Base-by-base conservation (phyloP, 2,329 filamentous ascomycete species). In the Ophiostoma ips region DNA sequence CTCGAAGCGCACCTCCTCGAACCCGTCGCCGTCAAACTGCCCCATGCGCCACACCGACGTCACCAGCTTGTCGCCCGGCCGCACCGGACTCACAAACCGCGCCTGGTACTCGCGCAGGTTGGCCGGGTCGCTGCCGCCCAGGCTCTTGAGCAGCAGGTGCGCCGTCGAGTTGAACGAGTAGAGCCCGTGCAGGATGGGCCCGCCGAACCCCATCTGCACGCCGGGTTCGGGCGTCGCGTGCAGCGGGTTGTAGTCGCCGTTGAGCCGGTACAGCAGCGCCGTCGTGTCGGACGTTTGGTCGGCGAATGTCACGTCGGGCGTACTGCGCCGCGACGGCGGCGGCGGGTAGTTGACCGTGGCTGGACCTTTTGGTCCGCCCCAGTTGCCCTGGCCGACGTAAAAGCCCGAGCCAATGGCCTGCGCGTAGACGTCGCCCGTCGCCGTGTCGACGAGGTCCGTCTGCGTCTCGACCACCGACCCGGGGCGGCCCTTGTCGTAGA, bases 221-320 rank as follows among this genome's bases (percentile, higher is more conserved):
- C 87, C 87, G 0, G 87, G 86, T 67, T 87, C 85, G 12, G 87
- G 87, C 16, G 84, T 85, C 7, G 87, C 87, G 63, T 95, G 88
- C 34, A 95, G 79, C 28, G 88, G 89, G 70, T 95, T 95, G 68
- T 95, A 95, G 69, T 95, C 89, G 57, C 88, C 88, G 59, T 94
- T 95, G 47, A 95, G 75, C 55, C 87, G 77, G 66, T 92, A 92
- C 50, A 92, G 70, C 55, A 84, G 76, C 9, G 86, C 79, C 5
- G 85, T 85, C 68, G 89, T 79, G 49, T 70, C 62, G 24, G 71
- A 84, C 5, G 84, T 87, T 66, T 87, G 81, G 59, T 83, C 76
- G 59, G 77, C 75, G 57, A 84, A 76, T 6, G 79, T 75, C 40
- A 71, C 76, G 66, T 94, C 87, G 15, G 88, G 84, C 47, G 71